Evolutionary conservation across 192 early-diverging fungal species (phyloP).

Genomic region (Cladochytrium replicatum): DNA sequence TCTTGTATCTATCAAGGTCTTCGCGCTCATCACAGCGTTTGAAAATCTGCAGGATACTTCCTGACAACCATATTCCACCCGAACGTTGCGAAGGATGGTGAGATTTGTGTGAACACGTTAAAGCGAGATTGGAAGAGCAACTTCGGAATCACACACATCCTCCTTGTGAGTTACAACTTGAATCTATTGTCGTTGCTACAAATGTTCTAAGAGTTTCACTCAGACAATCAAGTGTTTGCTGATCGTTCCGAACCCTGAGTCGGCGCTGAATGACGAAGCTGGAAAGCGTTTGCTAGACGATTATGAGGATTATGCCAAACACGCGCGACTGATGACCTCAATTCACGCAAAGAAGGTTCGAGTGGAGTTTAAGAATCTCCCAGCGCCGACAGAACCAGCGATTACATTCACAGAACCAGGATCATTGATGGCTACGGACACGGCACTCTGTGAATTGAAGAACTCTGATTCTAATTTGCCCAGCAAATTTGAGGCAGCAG

Average conservation of each 20-base stretch:
- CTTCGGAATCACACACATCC: conserved; percentile 70
- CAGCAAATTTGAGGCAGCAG: background rate
- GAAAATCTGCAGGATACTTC: conserved; percentile 52
- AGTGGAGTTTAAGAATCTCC: background rate
- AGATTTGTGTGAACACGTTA: conserved; percentile 91
- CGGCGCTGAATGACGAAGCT: conserved; percentile 92
- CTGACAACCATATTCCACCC: conserved; percentile 95
- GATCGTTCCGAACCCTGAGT: conserved; percentile 91
- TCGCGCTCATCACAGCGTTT: conserved; percentile 2
- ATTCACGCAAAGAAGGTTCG: conserved; percentile 55
- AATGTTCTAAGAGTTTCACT: background rate
- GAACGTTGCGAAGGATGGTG: conserved; percentile 77
- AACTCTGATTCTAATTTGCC: background rate
- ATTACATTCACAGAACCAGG: background rate
- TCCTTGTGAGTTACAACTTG: conserved; percentile 59
- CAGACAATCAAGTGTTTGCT: conserved; percentile 91
- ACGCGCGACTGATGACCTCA: conserved; percentile 65
- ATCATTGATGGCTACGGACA: background rate
- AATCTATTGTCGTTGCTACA: background rate
- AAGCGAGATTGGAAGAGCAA: conserved; percentile 95
- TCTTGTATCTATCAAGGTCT: background rate
- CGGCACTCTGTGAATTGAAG: background rate
- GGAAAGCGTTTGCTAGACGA: conserved; percentile 79
- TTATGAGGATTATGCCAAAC: conserved; percentile 74
- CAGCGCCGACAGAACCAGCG: background rate